Percentiles rank a stretch among this genome's conserved stretches.
These are phyloP conservation scores for Fragilariopsis cylindrus DNA, from an alignment of 108 stramenopile genomes.

Conservation along the genomic window DNA sequence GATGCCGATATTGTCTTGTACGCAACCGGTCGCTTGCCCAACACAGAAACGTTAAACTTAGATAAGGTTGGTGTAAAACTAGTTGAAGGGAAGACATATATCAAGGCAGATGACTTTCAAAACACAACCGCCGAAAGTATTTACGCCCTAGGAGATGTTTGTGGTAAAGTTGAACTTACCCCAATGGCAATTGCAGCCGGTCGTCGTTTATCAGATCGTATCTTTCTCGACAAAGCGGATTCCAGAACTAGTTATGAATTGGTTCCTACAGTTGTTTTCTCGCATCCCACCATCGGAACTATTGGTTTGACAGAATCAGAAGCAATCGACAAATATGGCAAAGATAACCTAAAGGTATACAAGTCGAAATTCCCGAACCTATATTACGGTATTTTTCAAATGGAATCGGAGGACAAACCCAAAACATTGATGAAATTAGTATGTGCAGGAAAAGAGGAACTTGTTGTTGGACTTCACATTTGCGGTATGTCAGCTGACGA, in stretches of 20 bases:
- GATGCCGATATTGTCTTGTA: conserved; percentile 76
- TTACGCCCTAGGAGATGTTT: conserved; percentile 93
- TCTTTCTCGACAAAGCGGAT: conserved; percentile 52
- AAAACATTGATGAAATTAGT: conserved; percentile 91
- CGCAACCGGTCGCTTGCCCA: conserved; percentile 80
- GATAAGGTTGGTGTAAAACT: conserved; percentile 59
- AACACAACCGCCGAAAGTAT: conserved; percentile 79
- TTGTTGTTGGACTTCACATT: conserved; percentile 92
- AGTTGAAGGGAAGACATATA: conserved; percentile 35
- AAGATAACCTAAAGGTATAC: conserved; percentile 91
- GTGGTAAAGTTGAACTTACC: conserved; percentile 84
- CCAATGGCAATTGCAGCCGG: conserved; percentile 96
- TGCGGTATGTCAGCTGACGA: conserved; percentile 95
- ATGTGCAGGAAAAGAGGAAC: conserved; percentile 83
- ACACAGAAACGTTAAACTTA: conserved; percentile 61
- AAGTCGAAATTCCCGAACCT: conserved; percentile 88
- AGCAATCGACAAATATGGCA: conserved; percentile 85
- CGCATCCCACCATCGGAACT: conserved; percentile 87
- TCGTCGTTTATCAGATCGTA: conserved; percentile 83
- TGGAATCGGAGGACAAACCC: conserved; percentile 85
- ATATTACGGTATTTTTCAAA: conserved; percentile 84
- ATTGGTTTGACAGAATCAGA: conserved; percentile 86
- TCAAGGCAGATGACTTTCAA: conserved; percentile 85
- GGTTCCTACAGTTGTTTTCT: conserved; percentile 92
- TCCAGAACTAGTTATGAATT: background rate